These are phyloP conservation scores for Dictyostelium discoideum DNA, from an alignment of 78 protist species.

Conservation along the genomic window DNA sequence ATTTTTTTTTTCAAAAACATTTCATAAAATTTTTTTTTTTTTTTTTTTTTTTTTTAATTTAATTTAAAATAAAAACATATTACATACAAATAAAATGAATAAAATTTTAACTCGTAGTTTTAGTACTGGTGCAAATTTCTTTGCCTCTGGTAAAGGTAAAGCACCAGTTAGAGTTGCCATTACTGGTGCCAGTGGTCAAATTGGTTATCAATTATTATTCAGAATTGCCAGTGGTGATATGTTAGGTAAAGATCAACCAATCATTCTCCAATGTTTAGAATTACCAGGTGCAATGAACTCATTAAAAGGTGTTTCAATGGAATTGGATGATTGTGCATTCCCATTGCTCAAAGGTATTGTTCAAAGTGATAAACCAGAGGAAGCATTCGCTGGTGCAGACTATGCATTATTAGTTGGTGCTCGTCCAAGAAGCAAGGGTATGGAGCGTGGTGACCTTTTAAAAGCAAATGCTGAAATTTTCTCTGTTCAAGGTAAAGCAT, in stretches of 20 bases:
- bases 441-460: slow-evolving; percentile 81
- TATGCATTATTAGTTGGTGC: slow-evolving; percentile 95
- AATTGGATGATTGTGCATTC: slow-evolving; percentile 85
- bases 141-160: slow-evolving; percentile 56
- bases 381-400: slow-evolving; percentile 84
- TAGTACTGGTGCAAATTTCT: slow-evolving; percentile 4
- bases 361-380: slow-evolving; percentile 62
- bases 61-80: background rate
- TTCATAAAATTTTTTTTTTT: background rate
- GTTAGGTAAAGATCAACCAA: slow-evolving; percentile 87
- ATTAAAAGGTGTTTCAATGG: slow-evolving; percentile 85
- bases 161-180: slow-evolving; percentile 77
- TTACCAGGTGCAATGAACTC: slow-evolving; percentile 81
- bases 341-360: slow-evolving; percentile 82
- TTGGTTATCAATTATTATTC: slow-evolving; percentile 76
- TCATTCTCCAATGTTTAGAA: slow-evolving; percentile 83
- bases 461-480: slow-evolving; percentile 92
- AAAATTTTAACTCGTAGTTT: background rate
- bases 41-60: slow-evolving; percentile 1
- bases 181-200: slow-evolving; percentile 85
- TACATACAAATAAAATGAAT: background rate
- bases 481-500: slow-evolving; percentile 91
- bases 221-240: slow-evolving; percentile 84
- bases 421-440: slow-evolving; percentile 93
- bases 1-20: background rate